Base-by-base conservation (phyloP, 2,329 filamentous ascomycete species). In the Monilinia fructicola region DNA sequence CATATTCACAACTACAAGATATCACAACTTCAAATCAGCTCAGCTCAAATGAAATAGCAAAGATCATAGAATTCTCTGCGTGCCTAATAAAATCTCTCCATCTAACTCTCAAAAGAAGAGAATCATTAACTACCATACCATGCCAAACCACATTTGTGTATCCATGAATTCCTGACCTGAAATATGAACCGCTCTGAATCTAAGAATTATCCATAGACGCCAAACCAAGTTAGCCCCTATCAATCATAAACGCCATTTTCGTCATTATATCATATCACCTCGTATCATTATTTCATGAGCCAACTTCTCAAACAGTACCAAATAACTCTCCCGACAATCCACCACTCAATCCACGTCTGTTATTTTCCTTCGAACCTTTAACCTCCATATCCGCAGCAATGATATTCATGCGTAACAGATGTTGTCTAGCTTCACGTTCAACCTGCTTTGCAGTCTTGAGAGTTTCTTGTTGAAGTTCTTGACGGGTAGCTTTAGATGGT, bases 381-480 rank as follows among this genome's bases (percentile, higher is more conserved):
- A 93, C 83, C 71, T 96, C 91, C 38, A 97, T 81, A 10, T 91
- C 90, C 0, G 92, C 90, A 38, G 88, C 85, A 5, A 88, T 77
- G 68, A 96, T 85, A 71, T 90, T 92, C 74, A 97, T 88, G 56
- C 90, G 87, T 63, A 93, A 83, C 63, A 98, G 82, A 54, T 92
- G 87, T 71, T 96, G 83, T 63, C 91, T 84, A 7, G 93, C 87
- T 69, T 92, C 89, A 60, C 85, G 84, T 74, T 93, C 88, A 73
- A 95, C 95, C 38, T 85, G 83, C 65, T 85, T 84, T 2, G 92
- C 86, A 67, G 87, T 87, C 26, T 86, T 81, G 28, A 96, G 80
- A 0, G 90, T 87, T 9, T 88, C 83, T 35, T 81, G 79, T 76
- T 97, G 93, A 73, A 96, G 87, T 58, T 86, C 82, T 16, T 83